phyloP scores from a whole-genome alignment of 2,329 filamentous ascomycete genomes.

The Fusarium incarnatum region DNA sequence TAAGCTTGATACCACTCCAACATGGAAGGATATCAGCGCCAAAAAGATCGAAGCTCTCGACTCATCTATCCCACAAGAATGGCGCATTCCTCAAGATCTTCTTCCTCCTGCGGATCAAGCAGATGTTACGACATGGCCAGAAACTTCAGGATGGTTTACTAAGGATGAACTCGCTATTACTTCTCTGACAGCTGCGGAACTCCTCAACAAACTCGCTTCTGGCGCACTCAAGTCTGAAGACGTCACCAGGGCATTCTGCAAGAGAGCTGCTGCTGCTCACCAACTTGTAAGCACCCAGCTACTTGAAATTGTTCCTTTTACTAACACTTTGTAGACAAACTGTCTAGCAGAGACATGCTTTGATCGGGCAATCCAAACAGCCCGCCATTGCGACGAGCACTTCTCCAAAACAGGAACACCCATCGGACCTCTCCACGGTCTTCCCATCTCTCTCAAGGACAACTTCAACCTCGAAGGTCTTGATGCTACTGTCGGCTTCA shows the following conservation, averaged over 20 bases:
- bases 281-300: constrained; percentile 51
- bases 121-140: constrained; percentile 68
- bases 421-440: constrained; percentile 72
- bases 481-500: constrained; percentile 73
- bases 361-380: constrained; percentile 61
- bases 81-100: constrained; percentile 64
- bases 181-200: constrained; percentile 54
- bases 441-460: constrained; percentile 76
- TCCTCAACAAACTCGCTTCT: constrained; percentile 50
- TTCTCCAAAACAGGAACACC: constrained; percentile 59
- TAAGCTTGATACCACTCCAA: constrained; percentile 20
- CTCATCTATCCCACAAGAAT: constrained; percentile 67
- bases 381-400: constrained; percentile 62
- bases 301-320: accelerated
- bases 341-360: constrained; percentile 67
- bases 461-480: constrained; percentile 72
- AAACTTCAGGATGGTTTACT: constrained; percentile 69
- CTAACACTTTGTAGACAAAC: constrained; percentile 53
- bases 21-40: constrained; percentile 32
- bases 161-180: constrained; percentile 61
- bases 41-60: constrained; percentile 34
- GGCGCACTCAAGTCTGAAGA: constrained; percentile 54
- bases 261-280: constrained; percentile 66
- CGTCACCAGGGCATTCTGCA: constrained; percentile 65
- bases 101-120: constrained; percentile 61